A percentile compares a stretch with the other conserved stretches of the same genome.
phyloP scores from a whole-genome alignment of 495 filamentous ascomycete genomes.

The Xeromyces bisporus region DNA sequence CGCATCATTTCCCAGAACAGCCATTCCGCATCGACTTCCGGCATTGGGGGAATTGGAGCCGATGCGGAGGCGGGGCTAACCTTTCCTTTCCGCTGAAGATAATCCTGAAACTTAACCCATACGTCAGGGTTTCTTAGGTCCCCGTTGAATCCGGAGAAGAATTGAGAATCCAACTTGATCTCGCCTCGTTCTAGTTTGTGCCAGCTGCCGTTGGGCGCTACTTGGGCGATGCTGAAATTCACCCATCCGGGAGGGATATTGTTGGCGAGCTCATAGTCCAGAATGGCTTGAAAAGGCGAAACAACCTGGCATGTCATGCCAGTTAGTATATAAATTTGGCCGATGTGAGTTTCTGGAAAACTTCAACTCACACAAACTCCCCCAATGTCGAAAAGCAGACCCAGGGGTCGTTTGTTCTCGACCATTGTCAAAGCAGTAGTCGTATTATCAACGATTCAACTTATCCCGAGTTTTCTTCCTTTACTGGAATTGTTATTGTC shows the following conservation, averaged over 20 bases:
- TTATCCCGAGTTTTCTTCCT: too few species aligned
- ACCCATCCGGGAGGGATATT: slow-evolving; percentile 75
- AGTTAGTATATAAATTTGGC: slow-evolving; percentile 2
- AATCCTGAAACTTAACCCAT: slow-evolving; percentile 47
- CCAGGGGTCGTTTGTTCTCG: slow-evolving; percentile 41
- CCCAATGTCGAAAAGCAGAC: slow-evolving; percentile 87
- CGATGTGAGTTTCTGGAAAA: too few species aligned
- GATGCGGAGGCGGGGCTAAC: slow-evolving; percentile 1
- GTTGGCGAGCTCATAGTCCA: slow-evolving; percentile 64
- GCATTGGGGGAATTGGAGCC: slow-evolving; percentile 40
- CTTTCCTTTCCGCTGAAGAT: slow-evolving; percentile 14
- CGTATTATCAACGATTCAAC: background rate
- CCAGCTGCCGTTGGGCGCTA: slow-evolving; percentile 73
- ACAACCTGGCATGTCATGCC: slow-evolving; percentile 48
- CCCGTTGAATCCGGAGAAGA: slow-evolving; percentile 57
- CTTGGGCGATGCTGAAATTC: slow-evolving; percentile 69
- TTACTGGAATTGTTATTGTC: too few species aligned
- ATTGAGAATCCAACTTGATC: slow-evolving; percentile 51
- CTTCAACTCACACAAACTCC: slow-evolving; percentile 95
- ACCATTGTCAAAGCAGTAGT: slow-evolving; percentile 13
- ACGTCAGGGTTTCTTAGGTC: slow-evolving; percentile 49
- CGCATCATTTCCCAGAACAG: slow-evolving; percentile 93
- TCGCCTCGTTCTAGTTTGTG: slow-evolving; percentile 63
- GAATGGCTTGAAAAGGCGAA: slow-evolving; percentile 82
- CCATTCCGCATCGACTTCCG: slow-evolving; percentile 57